These are phyloP conservation scores for Leccinum obscurum DNA, from an alignment of 768 basidiomycete species.

Conservation along the genomic window DNA sequence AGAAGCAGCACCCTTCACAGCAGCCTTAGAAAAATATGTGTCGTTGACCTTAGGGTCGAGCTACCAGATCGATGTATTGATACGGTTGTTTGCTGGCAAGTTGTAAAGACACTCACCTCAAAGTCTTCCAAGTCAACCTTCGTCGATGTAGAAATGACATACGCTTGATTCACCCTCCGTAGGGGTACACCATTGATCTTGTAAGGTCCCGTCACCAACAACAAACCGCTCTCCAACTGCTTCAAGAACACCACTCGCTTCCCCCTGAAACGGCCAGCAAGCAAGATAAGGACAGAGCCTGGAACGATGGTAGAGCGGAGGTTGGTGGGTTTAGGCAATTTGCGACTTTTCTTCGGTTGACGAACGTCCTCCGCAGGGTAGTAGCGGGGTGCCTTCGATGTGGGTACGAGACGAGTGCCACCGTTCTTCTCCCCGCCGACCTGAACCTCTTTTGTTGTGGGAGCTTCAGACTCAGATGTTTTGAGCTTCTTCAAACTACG, in stretches of 20 bases:
- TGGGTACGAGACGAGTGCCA: conserved; percentile 82
- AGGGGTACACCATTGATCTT: conserved; percentile 98
- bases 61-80: conserved; percentile 40
- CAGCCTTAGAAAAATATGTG: conserved; percentile 86
- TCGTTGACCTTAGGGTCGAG: conserved; percentile 91
- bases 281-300: conserved; percentile 92
- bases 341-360: conserved; percentile 89
- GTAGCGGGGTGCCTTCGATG: conserved; percentile 82
- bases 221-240: conserved; percentile 87
- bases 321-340: conserved; percentile 72
- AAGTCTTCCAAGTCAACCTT: conserved; percentile 78
- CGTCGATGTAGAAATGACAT: conserved; percentile 97
- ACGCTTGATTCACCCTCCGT: conserved; percentile 97
- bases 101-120: conserved; percentile 52
- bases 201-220: conserved; percentile 96
- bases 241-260: conserved; percentile 99
- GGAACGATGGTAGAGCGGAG: conserved; percentile 89
- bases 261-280: conserved; percentile 96
- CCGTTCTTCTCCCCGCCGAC: conserved; percentile 93
- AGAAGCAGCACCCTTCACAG: conserved; percentile 65
- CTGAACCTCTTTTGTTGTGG: conserved; percentile 72
- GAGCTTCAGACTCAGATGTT: conserved; percentile 67
- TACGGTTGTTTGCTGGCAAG: neutral
- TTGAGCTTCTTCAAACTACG: conserved; percentile 83
- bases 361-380: conserved; percentile 95